Conservation (phyloP, 1,284 basidiomycete species). For the Afroboletus lepidellus region DNA sequence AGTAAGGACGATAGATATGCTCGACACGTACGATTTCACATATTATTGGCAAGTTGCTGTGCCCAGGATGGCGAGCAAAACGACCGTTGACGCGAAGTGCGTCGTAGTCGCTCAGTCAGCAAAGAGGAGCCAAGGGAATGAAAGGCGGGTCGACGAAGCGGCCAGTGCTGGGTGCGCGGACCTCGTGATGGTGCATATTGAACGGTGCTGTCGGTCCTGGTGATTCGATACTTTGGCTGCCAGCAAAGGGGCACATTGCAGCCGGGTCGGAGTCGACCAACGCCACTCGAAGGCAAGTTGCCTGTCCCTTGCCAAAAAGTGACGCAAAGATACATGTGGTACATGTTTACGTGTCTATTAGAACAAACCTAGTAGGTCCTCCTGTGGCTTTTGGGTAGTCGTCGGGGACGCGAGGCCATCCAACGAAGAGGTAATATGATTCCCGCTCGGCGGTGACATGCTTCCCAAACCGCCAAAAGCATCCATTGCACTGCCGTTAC, state of each 20-base stretch:
- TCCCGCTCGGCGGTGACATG: constrained; percentile 9
- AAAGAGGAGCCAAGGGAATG: constrained; percentile 4
- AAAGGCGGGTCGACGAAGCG: constrained; percentile 38
- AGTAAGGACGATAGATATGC: constrained; percentile 1
- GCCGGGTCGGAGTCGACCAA: too few species aligned
- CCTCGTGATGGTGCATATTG: too few species aligned
- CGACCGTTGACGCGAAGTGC: constrained; percentile 10
- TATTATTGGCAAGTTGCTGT: constrained; percentile 32
- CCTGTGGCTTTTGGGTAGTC: constrained; percentile 38
- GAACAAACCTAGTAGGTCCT: constrained; percentile 51
- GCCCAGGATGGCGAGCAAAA: constrained; percentile 18
- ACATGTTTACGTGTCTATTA: constrained; percentile 23
- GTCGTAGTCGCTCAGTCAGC: constrained; percentile 11
- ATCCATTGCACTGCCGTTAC: constrained; percentile 1
- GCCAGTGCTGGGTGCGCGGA: too few species aligned
- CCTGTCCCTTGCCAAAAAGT: too few species aligned
- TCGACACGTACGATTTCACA: constrained; percentile 31
- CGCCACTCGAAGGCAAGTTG: too few species aligned
- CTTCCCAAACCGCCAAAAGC: constrained; percentile 14
- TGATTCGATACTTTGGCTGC: too few species aligned
- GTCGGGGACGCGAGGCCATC: constrained; percentile 16
- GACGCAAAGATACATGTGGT: neutral
- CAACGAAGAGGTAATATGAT: constrained; percentile 10
- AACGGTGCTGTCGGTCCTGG: too few species aligned
- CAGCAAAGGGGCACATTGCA: too few species aligned